Conservation (phyloP, 371 early-diverging fungal genomes). For the Haplosporangium sp. region DNA sequence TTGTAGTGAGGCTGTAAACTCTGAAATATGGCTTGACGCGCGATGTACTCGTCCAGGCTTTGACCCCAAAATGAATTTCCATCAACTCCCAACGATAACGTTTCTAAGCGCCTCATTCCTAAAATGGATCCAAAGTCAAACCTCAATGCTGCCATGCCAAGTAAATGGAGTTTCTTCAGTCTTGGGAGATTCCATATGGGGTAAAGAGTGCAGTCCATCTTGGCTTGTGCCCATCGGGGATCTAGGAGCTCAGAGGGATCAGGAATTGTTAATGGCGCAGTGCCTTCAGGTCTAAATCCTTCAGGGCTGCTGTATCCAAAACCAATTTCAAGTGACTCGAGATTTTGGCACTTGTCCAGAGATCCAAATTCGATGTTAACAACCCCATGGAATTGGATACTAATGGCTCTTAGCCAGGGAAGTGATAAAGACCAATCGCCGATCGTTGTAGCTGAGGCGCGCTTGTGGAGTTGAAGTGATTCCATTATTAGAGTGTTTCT, state of each 20-base stretch:
- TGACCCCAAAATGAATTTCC: neutral
- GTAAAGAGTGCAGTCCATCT: neutral
- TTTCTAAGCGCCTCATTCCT: too few relatives aligned
- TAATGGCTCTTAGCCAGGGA: neutral
- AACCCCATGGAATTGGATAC: neutral
- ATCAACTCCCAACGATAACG: too few relatives aligned
- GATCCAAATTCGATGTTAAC: constrained; percentile 3
- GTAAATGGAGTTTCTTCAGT: neutral
- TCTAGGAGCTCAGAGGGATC: neutral
- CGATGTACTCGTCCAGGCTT: neutral
- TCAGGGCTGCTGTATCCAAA: neutral
- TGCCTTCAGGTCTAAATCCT: neutral
- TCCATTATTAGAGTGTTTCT: neutral
- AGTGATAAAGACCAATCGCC: constrained; percentile 8
- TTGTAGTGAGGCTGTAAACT: neutral
- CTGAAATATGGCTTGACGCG: neutral
- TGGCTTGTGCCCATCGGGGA: constrained; percentile 5
- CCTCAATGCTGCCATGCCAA: neutral
- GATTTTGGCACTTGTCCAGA: constrained; percentile 11
- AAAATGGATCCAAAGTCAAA: too few relatives aligned
- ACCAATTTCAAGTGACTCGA: constrained; percentile 3
- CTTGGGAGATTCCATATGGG: neutral
- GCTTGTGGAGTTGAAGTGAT: neutral
- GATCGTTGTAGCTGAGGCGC: constrained; percentile 1
- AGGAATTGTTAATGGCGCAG: neutral